Evolutionary conservation across 2,329 filamentous ascomycete species (phyloP).

Genomic region (Colletotrichum theobromicola): DNA sequence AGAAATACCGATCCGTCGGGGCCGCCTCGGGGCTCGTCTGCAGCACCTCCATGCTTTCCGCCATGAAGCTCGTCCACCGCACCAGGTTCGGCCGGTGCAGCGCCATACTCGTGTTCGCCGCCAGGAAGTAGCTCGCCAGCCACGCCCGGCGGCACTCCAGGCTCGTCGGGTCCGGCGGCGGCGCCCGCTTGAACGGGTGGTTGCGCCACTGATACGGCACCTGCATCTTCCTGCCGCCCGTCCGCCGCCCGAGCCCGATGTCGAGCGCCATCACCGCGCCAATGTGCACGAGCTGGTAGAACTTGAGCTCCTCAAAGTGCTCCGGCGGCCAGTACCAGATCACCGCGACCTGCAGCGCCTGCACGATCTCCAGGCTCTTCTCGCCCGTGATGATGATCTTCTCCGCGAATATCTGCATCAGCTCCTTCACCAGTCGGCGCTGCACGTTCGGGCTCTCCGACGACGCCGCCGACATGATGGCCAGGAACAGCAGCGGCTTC

Average conservation of each 20-base stretch:
- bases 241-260: constrained; percentile 72
- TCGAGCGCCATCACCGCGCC: constrained; percentile 84
- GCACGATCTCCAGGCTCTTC: constrained; percentile 83
- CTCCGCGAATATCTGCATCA: constrained; percentile 77
- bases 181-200: constrained; percentile 44
- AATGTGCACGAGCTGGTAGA: constrained; percentile 85
- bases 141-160: constrained; percentile 63
- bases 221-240: background rate
- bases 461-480: constrained; percentile 70
- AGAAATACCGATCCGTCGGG: constrained; percentile 62
- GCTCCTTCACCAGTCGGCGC: constrained; percentile 67
- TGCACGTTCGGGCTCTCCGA: constrained; percentile 63
- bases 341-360: constrained; percentile 76
- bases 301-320: constrained; percentile 84
- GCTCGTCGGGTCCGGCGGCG: constrained; percentile 55
- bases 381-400: constrained; percentile 76
- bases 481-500: constrained; percentile 73
- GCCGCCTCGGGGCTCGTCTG: constrained; percentile 59
- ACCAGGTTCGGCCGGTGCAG: constrained; percentile 66
- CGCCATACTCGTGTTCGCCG: constrained; percentile 65
- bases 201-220: constrained; percentile 40
- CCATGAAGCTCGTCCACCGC: constrained; percentile 65
- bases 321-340: constrained; percentile 88
- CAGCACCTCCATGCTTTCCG: constrained; percentile 62
- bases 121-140: constrained; percentile 64